A percentile compares a stretch with the other conserved stretches of the same genome.
Conservation (phyloP, 1,139 yeast genomes). For the Geotrichum bryndzae region DNA sequence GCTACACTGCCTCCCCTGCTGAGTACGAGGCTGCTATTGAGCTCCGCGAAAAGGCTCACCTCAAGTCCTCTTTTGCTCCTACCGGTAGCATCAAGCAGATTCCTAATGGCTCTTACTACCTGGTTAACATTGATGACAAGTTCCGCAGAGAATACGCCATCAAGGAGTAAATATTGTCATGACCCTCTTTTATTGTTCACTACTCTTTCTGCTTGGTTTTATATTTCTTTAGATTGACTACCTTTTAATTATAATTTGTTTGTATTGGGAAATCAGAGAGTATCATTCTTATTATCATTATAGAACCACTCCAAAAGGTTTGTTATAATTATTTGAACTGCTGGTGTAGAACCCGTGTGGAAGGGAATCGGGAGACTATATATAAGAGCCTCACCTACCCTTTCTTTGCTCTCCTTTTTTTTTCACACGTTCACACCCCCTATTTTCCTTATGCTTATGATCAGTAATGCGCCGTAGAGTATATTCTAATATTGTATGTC, state of each 20-base stretch:
- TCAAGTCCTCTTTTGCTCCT: constrained; percentile 74
- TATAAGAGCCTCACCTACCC: neutral
- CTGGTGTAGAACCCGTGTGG: neutral
- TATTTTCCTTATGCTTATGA: neutral
- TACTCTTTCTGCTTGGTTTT: neutral
- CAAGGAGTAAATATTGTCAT: constrained; percentile 41
- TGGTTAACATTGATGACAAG: constrained; percentile 78
- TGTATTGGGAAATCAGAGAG: neutral
- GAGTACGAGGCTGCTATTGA: constrained; percentile 77
- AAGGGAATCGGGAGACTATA: neutral
- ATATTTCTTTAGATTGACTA: neutral
- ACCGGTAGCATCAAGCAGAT: constrained; percentile 69
- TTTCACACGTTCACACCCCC: neutral
- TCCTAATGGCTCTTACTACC: constrained; percentile 73
- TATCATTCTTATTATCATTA: neutral
- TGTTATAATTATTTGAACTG: neutral
- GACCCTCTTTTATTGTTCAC: neutral
- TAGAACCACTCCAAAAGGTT: neutral
- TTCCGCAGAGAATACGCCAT: constrained; percentile 74
- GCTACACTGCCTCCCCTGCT: constrained; percentile 65
- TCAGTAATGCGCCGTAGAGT: neutral
- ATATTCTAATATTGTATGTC: neutral
- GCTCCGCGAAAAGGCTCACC: constrained; percentile 83
- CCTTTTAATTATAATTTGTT: neutral
- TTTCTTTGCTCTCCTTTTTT: neutral